Conservation (phyloP, 1,284 basidiomycete species). For the Austropuccinia psidii region DNA sequence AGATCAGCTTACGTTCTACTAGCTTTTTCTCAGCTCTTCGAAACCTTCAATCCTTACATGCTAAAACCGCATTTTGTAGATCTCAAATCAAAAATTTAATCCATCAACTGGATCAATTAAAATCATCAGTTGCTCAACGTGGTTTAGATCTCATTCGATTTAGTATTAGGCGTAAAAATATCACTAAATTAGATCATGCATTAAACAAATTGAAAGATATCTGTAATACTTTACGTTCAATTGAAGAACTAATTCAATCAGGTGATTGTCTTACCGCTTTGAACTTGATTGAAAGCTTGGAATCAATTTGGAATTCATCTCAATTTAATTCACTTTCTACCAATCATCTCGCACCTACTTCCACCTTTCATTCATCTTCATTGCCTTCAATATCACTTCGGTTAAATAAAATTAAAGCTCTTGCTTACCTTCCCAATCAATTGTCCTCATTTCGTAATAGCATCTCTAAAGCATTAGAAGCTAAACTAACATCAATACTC, state of each 20-base stretch:
- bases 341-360: too few relatives aligned
- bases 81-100: constrained; percentile 67
- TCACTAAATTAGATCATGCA: constrained; percentile 58
- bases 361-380: too few relatives aligned
- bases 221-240: constrained; percentile 61
- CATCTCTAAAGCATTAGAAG: constrained; percentile 19
- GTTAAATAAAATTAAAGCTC: constrained; percentile 4
- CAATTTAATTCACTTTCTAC: too few relatives aligned
- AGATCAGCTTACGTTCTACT: constrained; percentile 79
- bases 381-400: too few relatives aligned
- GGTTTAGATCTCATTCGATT: constrained; percentile 66
- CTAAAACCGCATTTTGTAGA: constrained; percentile 76
- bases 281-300: constrained; percentile 64
- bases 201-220: constrained; percentile 56
- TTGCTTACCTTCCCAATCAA: background rate
- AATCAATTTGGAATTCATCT: constrained; percentile 54
- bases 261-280: constrained; percentile 80
- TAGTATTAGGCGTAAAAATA: constrained; percentile 59
- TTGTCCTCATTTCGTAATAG: constrained; percentile 11
- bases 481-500: constrained; percentile 27
- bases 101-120: constrained; percentile 64
- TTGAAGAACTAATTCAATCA: constrained; percentile 63
- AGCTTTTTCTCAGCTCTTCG: constrained; percentile 95
- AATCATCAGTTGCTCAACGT: constrained; percentile 65
- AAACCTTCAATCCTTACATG: constrained; percentile 83